phyloP scores from a whole-genome alignment of 306 rosid species.

The Amphicarpaea edgeworthii region DNA sequence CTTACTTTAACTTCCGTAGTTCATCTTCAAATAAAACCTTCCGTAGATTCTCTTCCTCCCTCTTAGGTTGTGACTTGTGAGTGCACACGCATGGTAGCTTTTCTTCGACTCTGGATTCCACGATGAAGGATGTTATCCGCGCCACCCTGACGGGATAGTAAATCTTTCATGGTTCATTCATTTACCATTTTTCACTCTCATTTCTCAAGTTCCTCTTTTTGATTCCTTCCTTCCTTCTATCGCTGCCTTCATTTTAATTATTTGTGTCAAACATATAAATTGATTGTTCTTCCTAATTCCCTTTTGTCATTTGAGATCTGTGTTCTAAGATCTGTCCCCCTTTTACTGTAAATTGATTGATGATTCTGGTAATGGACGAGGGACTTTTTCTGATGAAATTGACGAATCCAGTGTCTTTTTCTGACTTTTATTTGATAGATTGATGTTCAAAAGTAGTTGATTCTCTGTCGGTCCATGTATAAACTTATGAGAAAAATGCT shows the following conservation, averaged over 20 bases:
- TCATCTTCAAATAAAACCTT: no score
- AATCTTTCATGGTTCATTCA: slow-evolving; percentile 56
- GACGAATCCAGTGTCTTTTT: background rate
- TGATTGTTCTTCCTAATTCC: background rate
- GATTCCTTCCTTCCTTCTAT: background rate
- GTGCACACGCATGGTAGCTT: slow-evolving; percentile 9
- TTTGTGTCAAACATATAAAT: background rate
- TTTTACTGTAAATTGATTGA: background rate
- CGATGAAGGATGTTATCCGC: slow-evolving; percentile 28
- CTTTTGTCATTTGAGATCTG: slow-evolving; percentile 14
- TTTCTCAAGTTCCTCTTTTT: background rate
- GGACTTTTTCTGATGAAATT: slow-evolving; percentile 1
- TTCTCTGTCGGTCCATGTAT: background rate
- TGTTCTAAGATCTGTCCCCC: slow-evolving; percentile 14
- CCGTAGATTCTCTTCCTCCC: background rate
- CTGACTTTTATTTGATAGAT: background rate
- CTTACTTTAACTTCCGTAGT: no score
- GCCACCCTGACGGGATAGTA: slow-evolving; percentile 26
- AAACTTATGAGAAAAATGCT: background rate
- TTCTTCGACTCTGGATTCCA: slow-evolving; percentile 21
- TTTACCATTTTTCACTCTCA: background rate
- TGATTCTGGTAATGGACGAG: slow-evolving; percentile 5
- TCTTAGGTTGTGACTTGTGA: slow-evolving; percentile 4
- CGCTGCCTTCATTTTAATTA: background rate
- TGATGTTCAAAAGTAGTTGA: background rate